A percentile compares a stretch with the other conserved stretches of the same genome.
phyloP scores from a whole-genome alignment of 129 eudicot species.

The Centaurea solstitialis region DNA sequence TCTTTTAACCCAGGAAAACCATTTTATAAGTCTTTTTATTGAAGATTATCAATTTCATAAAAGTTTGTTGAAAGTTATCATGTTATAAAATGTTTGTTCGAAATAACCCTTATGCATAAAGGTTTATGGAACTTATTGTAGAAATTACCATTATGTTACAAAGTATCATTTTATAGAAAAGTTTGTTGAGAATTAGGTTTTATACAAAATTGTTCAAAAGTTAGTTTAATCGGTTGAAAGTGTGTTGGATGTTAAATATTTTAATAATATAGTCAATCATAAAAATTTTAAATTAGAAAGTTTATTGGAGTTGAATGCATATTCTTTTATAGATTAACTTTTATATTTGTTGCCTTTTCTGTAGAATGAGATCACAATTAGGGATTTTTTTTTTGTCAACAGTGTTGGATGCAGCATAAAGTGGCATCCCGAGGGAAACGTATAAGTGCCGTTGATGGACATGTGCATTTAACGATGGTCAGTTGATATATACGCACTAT shows the following conservation, averaged over 20 bases:
- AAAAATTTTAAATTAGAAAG: neutral
- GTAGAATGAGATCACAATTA: neutral
- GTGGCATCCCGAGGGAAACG: slow-evolving; percentile 69
- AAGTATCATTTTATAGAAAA: too few relatives aligned
- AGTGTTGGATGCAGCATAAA: slow-evolving; percentile 98
- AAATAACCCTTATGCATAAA: too few relatives aligned
- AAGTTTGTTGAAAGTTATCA: too few relatives aligned
- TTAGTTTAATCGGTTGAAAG: neutral
- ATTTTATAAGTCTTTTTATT: too few relatives aligned
- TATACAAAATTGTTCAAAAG: neutral
- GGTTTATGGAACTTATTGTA: too few relatives aligned
- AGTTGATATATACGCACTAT: neutral
- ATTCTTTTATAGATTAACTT: too few relatives aligned
- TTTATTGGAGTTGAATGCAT: neutral
- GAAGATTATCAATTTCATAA: too few relatives aligned
- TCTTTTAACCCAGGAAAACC: too few relatives aligned
- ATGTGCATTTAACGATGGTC: slow-evolving; percentile 9
- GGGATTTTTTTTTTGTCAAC: neutral
- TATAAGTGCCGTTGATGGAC: slow-evolving; percentile 21
- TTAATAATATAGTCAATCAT: neutral
- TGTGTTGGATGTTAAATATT: neutral
- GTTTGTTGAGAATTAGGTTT: neutral
- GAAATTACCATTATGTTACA: too few relatives aligned
- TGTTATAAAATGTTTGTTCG: too few relatives aligned
- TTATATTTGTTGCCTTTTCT: neutral